phyloP scores from a whole-genome alignment of 495 filamentous ascomycete species.

The Opeltia flavorubescens region DNA sequence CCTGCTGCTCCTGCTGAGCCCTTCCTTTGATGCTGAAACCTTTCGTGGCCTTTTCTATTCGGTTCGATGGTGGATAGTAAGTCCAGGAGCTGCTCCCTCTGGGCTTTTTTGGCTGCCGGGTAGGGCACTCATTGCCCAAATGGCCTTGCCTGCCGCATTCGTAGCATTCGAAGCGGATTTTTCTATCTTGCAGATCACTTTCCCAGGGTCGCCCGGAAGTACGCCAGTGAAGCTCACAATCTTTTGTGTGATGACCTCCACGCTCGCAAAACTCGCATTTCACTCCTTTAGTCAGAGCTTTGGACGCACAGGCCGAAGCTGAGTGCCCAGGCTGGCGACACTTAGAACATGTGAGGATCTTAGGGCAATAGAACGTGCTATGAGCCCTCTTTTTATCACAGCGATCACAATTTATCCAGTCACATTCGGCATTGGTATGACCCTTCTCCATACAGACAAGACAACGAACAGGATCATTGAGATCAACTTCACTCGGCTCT shows the following conservation, averaged over 20 bases:
- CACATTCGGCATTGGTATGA: slow-evolving; percentile 32
- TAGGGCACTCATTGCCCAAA: slow-evolving; percentile 34
- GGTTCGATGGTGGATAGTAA: background rate
- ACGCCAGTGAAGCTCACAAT: slow-evolving; percentile 30
- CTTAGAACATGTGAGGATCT: slow-evolving; percentile 27
- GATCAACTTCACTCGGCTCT: slow-evolving; percentile 46
- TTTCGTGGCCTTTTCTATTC: background rate
- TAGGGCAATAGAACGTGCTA: slow-evolving; percentile 20
- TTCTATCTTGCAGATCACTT: slow-evolving; percentile 16
- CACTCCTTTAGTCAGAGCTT: slow-evolving; percentile 22
- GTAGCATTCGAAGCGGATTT: slow-evolving; percentile 28
- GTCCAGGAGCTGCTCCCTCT: slow-evolving; percentile 15
- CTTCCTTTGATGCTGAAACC: slow-evolving; percentile 19
- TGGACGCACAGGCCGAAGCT: slow-evolving; percentile 22
- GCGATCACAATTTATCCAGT: slow-evolving; percentile 14
- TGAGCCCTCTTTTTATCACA: slow-evolving; percentile 13
- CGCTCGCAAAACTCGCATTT: slow-evolving; percentile 34
- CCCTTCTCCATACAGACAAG: slow-evolving; percentile 34
- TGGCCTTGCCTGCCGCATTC: slow-evolving; percentile 32
- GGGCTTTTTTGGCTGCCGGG: slow-evolving; percentile 14
- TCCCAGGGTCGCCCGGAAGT: slow-evolving; percentile 17
- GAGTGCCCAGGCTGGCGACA: slow-evolving; percentile 35
- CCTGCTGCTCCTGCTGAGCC: slow-evolving; percentile 16
- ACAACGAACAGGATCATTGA: slow-evolving; percentile 45
- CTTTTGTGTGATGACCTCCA: slow-evolving; percentile 25